Base-by-base conservation (phyloP, 192 early-diverging fungal genomes). In the Allomyces arbusculus region DNA sequence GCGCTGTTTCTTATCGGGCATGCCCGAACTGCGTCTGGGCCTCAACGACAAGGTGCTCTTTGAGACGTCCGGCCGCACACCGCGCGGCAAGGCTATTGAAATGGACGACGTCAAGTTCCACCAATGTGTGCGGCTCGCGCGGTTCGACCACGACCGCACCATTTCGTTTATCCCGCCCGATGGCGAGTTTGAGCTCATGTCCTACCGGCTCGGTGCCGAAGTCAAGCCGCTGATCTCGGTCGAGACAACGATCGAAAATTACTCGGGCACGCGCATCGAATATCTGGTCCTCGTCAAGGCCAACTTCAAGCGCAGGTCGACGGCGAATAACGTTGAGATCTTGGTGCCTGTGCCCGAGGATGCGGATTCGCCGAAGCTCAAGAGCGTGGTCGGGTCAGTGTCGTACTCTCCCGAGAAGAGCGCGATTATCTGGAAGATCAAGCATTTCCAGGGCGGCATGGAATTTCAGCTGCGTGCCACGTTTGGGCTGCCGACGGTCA, bases 291-390 rank as follows among this genome's bases (percentile, higher is more conserved):
- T 95, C 82, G 96, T 93, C 58, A 93, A 85, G 71, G 92, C 89
- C 23, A 93, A 97, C 75, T 99, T 99, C 75, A 99, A 99, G 80
- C 87, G 90, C 65, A 79, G 92, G 43, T 95, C 93, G 26, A 89
- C 93, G 7, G 96, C 96, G 20, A 99, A 95, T 68, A 95, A 95
- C 74, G 96, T 99, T 12, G 94, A 96, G 76, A 95, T 99, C 64
- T 73, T 86, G 63, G 88, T 99, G 16, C 96, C 96, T 24, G 96
- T 99, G 9, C 91, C 96, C 24, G 89, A 91, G 66, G 96, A 99
- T 77, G 91, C 93, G 0, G 96, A 97, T 69, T 86, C 92, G 68
- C 93, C 93, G 26, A 91, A 89, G 71, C 97, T 99, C 77, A 94
- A 91, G 74, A 85, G 85, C 68, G 62, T 62, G 44, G 61, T 91